Base-by-base conservation (phyloP, 345 rosid species). In the Pelargonium nanum region DNA sequence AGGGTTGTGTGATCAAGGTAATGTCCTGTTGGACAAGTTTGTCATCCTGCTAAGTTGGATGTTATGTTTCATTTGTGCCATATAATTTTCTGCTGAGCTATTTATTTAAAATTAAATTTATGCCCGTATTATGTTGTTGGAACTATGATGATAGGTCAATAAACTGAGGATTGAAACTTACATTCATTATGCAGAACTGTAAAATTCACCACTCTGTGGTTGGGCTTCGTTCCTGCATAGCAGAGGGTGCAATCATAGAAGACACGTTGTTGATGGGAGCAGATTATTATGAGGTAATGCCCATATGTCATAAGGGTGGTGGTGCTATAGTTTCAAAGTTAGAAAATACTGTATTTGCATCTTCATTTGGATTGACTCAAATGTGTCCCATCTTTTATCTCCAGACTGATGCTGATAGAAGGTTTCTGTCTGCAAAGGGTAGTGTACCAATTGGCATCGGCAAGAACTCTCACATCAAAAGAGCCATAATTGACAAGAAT, bases 1-100 rank as follows among this genome's bases (percentile, higher is more conserved):
- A 91, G 68, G 96, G 96, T 30, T 91, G 96, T 63, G 98, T 91
- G 61, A 88, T 88, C 53, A 91, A 88, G 95, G 98, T 85, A 72
- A 68, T 67, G 44, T 53, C 50, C 19, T 19, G 57, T 56, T n/a
- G 25, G 5, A 32, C 30, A 54, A 61, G 25, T 5, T 64, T 25
- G 6, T 22, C 26, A 53, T 22, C n/a, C n/a, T n/a, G n/a, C n/a
- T n/a, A n/a, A n/a, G n/a, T n/a, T n/a, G n/a, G n/a, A n/a, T n/a
- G n/a, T n/a, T n/a, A n/a, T n/a, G n/a, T n/a, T n/a, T n/a, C n/a
- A n/a, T n/a, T n/a, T n/a, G n/a, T n/a, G n/a, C n/a, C n/a, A n/a
- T n/a, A n/a, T n/a, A n/a, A n/a, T n/a, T n/a, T n/a, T n/a, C n/a
- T n/a, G n/a, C n/a, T n/a, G n/a, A n/a, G n/a, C n/a, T n/a, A n/a